Evolutionary conservation across 2,329 filamentous ascomycete genomes (phyloP).

Genomic region (Arthrobotrys pseudoclavata): DNA sequence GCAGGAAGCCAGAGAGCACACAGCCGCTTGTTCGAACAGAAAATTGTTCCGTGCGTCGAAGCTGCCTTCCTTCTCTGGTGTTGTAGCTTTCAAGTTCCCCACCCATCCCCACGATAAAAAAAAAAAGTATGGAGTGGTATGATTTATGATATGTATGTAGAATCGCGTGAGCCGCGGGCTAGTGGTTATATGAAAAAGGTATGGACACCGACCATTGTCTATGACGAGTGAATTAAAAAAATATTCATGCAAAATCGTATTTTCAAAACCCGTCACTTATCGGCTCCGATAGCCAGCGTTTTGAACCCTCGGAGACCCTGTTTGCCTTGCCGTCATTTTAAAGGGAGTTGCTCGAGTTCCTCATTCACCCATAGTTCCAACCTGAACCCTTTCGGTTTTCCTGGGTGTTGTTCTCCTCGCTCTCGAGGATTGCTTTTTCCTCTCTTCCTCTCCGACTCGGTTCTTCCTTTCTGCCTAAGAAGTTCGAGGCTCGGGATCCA

Average conservation of each 20-base stretch:
- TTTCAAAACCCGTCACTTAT: slow-evolving; percentile 50
- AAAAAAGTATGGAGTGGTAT: slow-evolving; percentile 43
- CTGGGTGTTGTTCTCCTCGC: slow-evolving; percentile 38
- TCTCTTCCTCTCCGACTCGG: slow-evolving; percentile 50
- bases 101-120: slow-evolving; percentile 50
- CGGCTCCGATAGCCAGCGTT: slow-evolving; percentile 50
- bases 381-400: slow-evolving; percentile 48
- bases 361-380: slow-evolving; percentile 60
- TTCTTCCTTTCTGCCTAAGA: slow-evolving; percentile 60
- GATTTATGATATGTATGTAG: slow-evolving; percentile 25
- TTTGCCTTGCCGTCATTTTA: slow-evolving; percentile 54
- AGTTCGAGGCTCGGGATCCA: slow-evolving; percentile 59
- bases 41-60: slow-evolving; percentile 60
- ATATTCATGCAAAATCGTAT: slow-evolving; percentile 25
- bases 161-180: slow-evolving; percentile 41
- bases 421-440: slow-evolving; percentile 54
- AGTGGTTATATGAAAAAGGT: not conserved
- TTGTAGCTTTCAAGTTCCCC: slow-evolving; percentile 55
- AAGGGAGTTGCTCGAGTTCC: slow-evolving; percentile 58
- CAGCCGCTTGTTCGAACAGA: slow-evolving; percentile 54
- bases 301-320: slow-evolving; percentile 55
- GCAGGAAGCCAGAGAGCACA: slow-evolving; percentile 31
- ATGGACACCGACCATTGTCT: slow-evolving; percentile 14
- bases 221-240: slow-evolving; percentile 33
- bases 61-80: slow-evolving; percentile 59